phyloP scores from a whole-genome alignment of 805 yeast species.

The Hanseniaspora singularis region DNA sequence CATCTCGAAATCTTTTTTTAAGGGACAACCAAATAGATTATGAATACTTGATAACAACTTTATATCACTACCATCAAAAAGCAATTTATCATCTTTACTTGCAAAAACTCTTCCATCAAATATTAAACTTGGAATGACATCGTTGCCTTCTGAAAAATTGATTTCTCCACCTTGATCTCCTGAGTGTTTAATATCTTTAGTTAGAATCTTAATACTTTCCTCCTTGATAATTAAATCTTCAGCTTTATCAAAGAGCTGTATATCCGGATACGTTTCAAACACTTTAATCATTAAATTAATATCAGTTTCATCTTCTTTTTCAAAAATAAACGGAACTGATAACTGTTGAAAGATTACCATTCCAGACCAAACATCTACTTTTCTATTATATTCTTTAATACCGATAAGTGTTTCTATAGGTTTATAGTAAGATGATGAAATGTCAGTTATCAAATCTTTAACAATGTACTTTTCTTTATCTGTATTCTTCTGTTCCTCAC shows the following conservation, averaged over 20 bases:
- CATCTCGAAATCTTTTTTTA: not conserved
- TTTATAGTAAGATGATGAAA: slow-evolving; percentile 58
- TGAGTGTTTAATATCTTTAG: too few relatives aligned
- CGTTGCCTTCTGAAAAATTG: too few relatives aligned
- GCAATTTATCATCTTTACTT: not conserved
- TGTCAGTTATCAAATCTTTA: slow-evolving; percentile 32
- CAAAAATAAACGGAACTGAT: not conserved
- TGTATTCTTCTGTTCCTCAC: slow-evolving; percentile 15
- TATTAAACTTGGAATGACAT: not conserved
- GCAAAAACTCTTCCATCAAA: not conserved
- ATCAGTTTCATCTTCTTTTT: not conserved
- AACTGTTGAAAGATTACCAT: slow-evolving; percentile 33
- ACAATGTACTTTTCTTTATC: slow-evolving; percentile 18
- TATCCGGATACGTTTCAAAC: too few relatives aligned
- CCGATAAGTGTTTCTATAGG: slow-evolving; percentile 69
- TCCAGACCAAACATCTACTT: slow-evolving; percentile 62
- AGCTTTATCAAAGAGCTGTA: too few relatives aligned
- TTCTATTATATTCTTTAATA: slow-evolving; percentile 38
- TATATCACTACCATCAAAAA: slow-evolving; percentile 7
- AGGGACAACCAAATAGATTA: slow-evolving; percentile 8
- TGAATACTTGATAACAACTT: slow-evolving; percentile 4
- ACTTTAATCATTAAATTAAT: not conserved
- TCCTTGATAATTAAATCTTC: too few relatives aligned
- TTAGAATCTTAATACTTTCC: too few relatives aligned
- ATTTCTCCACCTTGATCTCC: not conserved